phyloP scores from a whole-genome alignment of 306 rosid genomes.

The Morella rubra region DNA sequence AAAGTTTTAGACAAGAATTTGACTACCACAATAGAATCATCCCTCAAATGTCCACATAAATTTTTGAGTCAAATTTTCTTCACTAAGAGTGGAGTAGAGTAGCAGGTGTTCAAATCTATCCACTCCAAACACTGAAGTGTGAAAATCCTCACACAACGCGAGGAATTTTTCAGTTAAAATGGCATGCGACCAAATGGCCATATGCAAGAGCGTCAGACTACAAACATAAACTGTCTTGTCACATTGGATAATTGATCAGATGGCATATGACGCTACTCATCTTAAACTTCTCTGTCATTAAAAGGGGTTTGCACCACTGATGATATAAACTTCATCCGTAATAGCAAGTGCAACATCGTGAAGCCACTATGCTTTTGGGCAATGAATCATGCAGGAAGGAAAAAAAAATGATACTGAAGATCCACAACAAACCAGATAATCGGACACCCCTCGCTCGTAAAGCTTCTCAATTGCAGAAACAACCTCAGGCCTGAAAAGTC shows the following conservation, averaged over 20 bases:
- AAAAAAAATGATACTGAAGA: constrained; percentile 13
- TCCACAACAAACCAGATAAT: constrained; percentile 69
- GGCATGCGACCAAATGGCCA: background rate
- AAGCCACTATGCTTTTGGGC: background rate
- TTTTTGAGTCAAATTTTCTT: background rate
- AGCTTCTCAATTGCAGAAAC: constrained; percentile 51
- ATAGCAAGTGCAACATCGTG: background rate
- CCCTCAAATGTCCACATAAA: background rate
- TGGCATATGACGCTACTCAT: background rate
- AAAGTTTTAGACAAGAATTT: background rate
- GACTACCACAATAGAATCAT: background rate
- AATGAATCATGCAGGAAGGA: constrained; percentile 13
- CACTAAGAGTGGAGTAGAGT: background rate
- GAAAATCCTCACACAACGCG: background rate
- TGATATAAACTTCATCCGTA: background rate
- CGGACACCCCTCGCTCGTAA: constrained; percentile 69
- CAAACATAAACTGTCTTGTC: constrained; percentile 4
- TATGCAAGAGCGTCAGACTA: background rate
- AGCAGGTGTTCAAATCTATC: background rate
- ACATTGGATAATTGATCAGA: background rate
- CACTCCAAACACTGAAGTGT: background rate
- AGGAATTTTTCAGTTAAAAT: background rate
- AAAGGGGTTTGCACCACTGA: background rate
- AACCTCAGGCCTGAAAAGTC: constrained; percentile 48
- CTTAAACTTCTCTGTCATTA: background rate